Base-by-base conservation (phyloP, 805 yeast species). In the Candida taoyuanica region DNA sequence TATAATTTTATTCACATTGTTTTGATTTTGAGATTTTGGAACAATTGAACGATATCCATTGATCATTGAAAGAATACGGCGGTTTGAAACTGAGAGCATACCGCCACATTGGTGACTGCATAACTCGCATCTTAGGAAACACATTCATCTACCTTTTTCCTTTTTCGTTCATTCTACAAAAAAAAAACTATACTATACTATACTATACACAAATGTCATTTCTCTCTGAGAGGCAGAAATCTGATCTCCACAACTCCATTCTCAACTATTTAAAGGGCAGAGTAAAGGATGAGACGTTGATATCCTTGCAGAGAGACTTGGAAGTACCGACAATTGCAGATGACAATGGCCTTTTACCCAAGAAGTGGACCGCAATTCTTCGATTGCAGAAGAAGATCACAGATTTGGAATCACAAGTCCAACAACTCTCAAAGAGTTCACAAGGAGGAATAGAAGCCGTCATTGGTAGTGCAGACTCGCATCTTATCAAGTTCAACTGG, bases 361-460 rank as follows among this genome's bases (percentile, higher is more conserved):
- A 81, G 60, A 89, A 88, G 63, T 89, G 97, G 97, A 70, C 81
- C 1, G 80, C 95, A 0, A 91, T 89, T 4, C 69, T 86, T 23
- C 66, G 95, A 32, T 66, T 91, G 21, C 96, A 91, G 60, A 74
- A 78, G 45, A 73, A 76, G 50, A 79, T 81, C 30, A 64, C 81
- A 40, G 91, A 81, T 36, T 60, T 87, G 31, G 95, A 89, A 52
- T 61, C 70, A 15, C 81, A 78, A 33, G 57, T 74, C 5, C 60
- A 60, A 14, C 68, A 71, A 28, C 63, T 80, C 44, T 64, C 73
- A 29, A 69, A 71, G n/a, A 63, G 67, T 13, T 71, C 15, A 21
- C 6, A 72, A n/a, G n/a, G n/a, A n/a, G n/a, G 69, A 17, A 17
- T 31, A n/a, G 12, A 20, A 16, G 7, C 51, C 71, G 7, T 73